These are phyloP conservation scores for Russula lepida DNA, from an alignment of 768 basidiomycete genomes.

Conservation along the genomic window DNA sequence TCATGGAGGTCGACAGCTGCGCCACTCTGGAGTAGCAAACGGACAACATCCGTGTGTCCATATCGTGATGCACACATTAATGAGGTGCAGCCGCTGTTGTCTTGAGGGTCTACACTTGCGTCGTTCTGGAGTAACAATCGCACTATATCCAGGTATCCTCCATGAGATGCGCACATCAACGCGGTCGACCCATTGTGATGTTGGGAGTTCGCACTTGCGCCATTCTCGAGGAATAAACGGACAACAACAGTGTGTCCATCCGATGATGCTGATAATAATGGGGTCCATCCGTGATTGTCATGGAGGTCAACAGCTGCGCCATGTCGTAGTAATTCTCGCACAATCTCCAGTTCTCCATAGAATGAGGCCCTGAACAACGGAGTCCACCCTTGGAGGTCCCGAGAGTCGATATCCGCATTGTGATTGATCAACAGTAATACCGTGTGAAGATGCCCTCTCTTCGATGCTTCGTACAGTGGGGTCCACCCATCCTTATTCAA, in stretches of 20 bases:
- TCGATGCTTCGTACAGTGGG: background rate
- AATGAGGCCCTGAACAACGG: background rate
- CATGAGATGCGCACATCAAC: background rate
- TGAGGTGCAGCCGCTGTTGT: background rate
- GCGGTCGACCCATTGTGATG: background rate
- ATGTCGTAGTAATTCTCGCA: background rate
- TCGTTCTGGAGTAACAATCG: background rate
- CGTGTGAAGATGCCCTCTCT: background rate
- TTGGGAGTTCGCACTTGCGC: background rate
- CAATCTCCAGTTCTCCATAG: background rate
- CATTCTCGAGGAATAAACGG: background rate
- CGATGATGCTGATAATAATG: background rate
- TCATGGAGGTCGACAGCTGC: background rate
- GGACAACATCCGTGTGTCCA: background rate
- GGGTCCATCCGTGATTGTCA: background rate
- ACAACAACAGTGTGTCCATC: background rate
- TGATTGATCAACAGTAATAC: background rate
- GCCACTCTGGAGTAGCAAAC: background rate
- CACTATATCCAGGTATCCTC: background rate
- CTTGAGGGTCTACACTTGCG: background rate
- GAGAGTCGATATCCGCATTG: background rate
- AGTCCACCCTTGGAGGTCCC: fast-evolving
- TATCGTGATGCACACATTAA: background rate
- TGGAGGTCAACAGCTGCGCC: background rate
- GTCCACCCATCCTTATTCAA: fast-evolving